These are phyloP conservation scores for Apophysomyces sp. DNA, from an alignment of 371 early-diverging fungal species.

Conservation along the genomic window DNA sequence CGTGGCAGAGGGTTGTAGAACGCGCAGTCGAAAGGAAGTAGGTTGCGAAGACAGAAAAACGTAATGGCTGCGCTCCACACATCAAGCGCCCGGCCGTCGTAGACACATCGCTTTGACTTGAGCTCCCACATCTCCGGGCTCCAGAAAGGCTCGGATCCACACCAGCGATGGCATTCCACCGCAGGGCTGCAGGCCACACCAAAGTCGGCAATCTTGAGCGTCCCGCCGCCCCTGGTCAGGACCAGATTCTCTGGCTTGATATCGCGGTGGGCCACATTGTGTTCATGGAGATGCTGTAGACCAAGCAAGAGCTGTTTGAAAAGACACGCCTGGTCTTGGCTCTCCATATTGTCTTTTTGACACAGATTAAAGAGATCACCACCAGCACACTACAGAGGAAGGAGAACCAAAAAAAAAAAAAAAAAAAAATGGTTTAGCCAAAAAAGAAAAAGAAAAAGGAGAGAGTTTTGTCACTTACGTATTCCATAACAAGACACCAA, in stretches of 20 bases:
- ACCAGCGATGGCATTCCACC: slow-evolving; percentile 73
- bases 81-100: slow-evolving; percentile 79
- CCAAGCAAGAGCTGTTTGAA: slow-evolving; percentile 93
- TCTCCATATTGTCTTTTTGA: slow-evolving; percentile 35
- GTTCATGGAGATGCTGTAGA: slow-evolving; percentile 92
- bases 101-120: slow-evolving; percentile 53
- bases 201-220: slow-evolving; percentile 97
- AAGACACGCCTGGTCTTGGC: slow-evolving; percentile 49
- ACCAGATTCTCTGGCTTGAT: slow-evolving; percentile 94
- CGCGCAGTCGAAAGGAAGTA: slow-evolving; percentile 57
- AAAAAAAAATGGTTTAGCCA: neutral
- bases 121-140: slow-evolving; percentile 79
- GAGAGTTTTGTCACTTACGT: slow-evolving; percentile 34
- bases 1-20: slow-evolving; percentile 60
- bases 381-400: slow-evolving; percentile 47
- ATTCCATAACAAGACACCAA: slow-evolving; percentile 72
- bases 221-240: slow-evolving; percentile 68
- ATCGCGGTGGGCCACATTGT: slow-evolving; percentile 89
- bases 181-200: slow-evolving; percentile 83
- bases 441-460: slow-evolving; percentile 3
- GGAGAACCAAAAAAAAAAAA: slow-evolving; percentile 15
- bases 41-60: slow-evolving; percentile 77
- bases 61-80: slow-evolving; percentile 87
- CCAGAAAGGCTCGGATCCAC: slow-evolving; percentile 90
- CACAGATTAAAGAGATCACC: slow-evolving; percentile 63